Base-by-base conservation (phyloP, 2,329 filamentous ascomycete species). In the Talaromyces sp. region DNA sequence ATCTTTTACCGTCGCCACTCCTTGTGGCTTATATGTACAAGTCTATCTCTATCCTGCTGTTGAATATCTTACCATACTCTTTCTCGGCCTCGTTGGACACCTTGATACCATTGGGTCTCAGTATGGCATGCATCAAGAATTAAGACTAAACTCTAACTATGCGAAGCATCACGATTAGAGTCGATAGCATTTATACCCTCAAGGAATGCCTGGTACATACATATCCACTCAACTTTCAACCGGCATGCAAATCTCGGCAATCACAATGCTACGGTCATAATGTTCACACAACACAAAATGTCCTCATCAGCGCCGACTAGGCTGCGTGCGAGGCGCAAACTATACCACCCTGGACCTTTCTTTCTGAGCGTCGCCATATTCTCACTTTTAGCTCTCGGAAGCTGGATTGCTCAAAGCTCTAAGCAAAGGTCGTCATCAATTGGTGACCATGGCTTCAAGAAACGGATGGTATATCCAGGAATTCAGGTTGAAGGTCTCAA, bases 311-410 rank as follows among this genome's bases (percentile, higher is more conserved):
- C 68, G 69, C 67, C 70, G 63, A 63, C 67, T 61, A 67, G 64
- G 59, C 69, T 69, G 66, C 71, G 63, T 65, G 68, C 68, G 66
- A 49, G 43, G 29, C 60, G 22, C 53, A 63, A 34, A 29, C 17
- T 25, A 64, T 81, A 80, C 68, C 80, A 81, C 10, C 75, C 76
- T 51, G 75, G 80, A 56, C 78, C 81, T 22, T 84, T 84, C 72
- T 82, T 79, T 71, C 73, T 79, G 51, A 79, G 78, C 38, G 67
- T 83, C n/a, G 68, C 79, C 40, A 70, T 79, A 7, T 74, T 80
- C 53, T 70, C 71, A 1, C 59, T 69, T 34, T 69, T 82, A 59
- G 72, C 73, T 11, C 66, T 72, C 13, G 68, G 74, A 38, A 79
- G 73, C 64, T 72, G 73, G 70, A 49, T 68, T n/a, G 34, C 22